A percentile compares a stretch with the other conserved stretches of the same genome.
Conservation (phyloP, 140 eudicot genomes). For the Erigeron philadelphicus region DNA sequence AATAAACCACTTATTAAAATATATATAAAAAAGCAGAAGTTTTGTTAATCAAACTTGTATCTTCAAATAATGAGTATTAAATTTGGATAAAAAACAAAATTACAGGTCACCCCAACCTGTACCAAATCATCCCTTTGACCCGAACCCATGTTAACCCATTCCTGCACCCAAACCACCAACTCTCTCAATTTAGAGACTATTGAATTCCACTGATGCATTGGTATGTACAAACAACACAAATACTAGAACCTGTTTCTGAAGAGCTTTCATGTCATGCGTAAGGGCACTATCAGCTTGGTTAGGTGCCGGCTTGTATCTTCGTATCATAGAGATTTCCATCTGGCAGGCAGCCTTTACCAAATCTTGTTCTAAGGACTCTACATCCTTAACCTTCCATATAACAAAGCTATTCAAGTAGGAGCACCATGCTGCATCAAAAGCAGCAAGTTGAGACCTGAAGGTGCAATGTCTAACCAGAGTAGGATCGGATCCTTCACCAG, state of each 20-base stretch:
- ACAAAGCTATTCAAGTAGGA: conserved; percentile 77
- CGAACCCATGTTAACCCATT: background rate
- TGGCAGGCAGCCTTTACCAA: conserved; percentile 94
- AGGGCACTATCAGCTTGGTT: conserved; percentile 55
- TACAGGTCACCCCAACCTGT: background rate
- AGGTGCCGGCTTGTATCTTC: conserved; percentile 58
- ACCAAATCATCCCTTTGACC: background rate
- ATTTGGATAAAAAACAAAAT: too few species aligned
- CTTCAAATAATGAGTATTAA: too few species aligned
- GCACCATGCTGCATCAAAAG: conserved; percentile 94
- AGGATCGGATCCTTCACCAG: conserved; percentile 30
- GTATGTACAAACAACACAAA: background rate
- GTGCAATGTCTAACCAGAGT: conserved; percentile 31
- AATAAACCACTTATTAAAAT: background rate
- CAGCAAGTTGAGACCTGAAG: conserved; percentile 72
- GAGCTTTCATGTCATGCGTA: conserved; percentile 75
- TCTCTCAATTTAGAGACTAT: background rate
- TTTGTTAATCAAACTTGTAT: background rate
- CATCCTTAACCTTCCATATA: conserved; percentile 96
- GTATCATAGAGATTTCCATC: conserved; percentile 92
- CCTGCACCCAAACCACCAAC: too few species aligned
- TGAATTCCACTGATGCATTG: background rate
- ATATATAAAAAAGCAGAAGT: background rate
- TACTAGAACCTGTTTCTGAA: conserved; percentile 77
- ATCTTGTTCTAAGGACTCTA: conserved; percentile 77